Percentiles rank a stretch among this genome's conserved stretches.
Conservation (phyloP, 495 filamentous ascomycete species). For the Parmelia sp. region DNA sequence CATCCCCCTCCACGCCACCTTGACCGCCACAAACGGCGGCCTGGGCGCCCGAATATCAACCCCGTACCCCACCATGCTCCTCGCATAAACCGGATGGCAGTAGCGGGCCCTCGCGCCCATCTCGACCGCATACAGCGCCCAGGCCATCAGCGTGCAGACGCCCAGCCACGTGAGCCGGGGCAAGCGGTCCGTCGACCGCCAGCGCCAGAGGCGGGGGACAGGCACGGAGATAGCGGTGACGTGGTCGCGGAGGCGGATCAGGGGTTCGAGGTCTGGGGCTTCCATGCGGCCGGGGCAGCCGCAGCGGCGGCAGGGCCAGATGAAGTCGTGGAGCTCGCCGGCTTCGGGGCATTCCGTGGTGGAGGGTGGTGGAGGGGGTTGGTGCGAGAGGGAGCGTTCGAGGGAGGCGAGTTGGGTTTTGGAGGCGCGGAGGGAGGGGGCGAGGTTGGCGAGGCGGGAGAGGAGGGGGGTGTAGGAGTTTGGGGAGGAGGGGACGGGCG, state of each 20-base stretch:
- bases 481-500: slow-evolving; percentile 17
- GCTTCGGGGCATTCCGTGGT: slow-evolving; percentile 23
- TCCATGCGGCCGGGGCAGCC: slow-evolving; percentile 18
- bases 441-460: slow-evolving; percentile 53
- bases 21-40: slow-evolving; percentile 43
- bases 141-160: slow-evolving; percentile 40
- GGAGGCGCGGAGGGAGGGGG: slow-evolving; percentile 57
- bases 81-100: slow-evolving; percentile 49
- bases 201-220: slow-evolving; percentile 53
- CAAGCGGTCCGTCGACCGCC: slow-evolving; percentile 37
- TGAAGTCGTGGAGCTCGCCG: slow-evolving; percentile 27
- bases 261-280: background rate
- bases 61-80: slow-evolving; percentile 40
- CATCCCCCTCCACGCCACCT: slow-evolving; percentile 39
- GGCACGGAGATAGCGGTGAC: slow-evolving; percentile 34
- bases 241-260: slow-evolving; percentile 6
- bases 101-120: slow-evolving; percentile 44
- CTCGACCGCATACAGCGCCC: slow-evolving; percentile 55
- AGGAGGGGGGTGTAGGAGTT: slow-evolving; percentile 43
- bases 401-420: slow-evolving; percentile 59
- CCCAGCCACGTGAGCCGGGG: slow-evolving; percentile 52
- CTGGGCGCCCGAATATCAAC: slow-evolving; percentile 40
- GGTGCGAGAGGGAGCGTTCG: slow-evolving; percentile 49
- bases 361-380: slow-evolving; percentile 10
- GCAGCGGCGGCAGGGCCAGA: slow-evolving; percentile 31